Evolutionary conservation across 345 rosid genomes (phyloP), one percentile per base, ranked within the genome.

Genomic region (Lumnitzera racemosa): DNA sequence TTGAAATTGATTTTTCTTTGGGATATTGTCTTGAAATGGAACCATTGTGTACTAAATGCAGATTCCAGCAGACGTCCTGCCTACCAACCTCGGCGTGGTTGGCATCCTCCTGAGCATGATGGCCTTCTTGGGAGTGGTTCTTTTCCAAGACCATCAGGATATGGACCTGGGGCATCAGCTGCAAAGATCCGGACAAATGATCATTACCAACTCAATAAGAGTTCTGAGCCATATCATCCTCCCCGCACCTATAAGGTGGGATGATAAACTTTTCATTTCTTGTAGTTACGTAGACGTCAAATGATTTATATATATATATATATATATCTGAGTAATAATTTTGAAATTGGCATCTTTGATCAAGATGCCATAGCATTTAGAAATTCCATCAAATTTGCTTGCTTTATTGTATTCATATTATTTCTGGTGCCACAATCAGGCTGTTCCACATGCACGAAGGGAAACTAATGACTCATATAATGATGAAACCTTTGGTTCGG

Each of bases 81-180:
- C 57, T 73, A 80, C 72, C 97, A 83, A 71, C 62, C 95, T 74
- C 80, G 89, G 70, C 84, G 82, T 63, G 64, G 90, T 58, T 78
- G 87, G 95, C 97, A 90, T 74, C 78, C 74, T 70, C 77, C 92
- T 6, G 99, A 88, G 80, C 92, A 94, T 76, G 99, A 94, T 66
- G 99, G 99, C 51, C 97, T 94, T 72, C 83, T 94, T 48, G 99
- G 99, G 41, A 90, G 94, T 77, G 99, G 99, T 57, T 84, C 91
- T 73, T 90, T 90, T 58, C 92, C 90, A 23, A 80, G 89, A 72
- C 83, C 95, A 43, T 72, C 98, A 53, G 96, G 86, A 69, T 78
- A 68, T 72, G 67, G 76, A 25, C 71, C 83, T 13, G 95, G 90
- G 57, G 46, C 87, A 56, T 70, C 89, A 41, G 84, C 73, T 68